Base-by-base conservation (phyloP, 129 eudicot species). In the Erigeron canadensis region DNA sequence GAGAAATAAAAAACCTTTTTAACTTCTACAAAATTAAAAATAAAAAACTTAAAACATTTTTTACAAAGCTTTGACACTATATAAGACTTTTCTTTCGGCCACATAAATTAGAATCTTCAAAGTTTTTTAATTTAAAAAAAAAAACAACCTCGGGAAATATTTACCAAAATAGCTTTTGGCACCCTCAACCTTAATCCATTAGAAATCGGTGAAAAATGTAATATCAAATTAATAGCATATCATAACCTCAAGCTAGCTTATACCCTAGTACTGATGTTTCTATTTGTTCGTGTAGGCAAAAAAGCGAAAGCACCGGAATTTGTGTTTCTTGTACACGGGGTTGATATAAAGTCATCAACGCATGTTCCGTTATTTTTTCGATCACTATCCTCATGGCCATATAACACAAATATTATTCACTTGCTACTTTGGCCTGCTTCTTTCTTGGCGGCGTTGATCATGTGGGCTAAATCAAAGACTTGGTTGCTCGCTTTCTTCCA, bases 311-410 rank as follows among this genome's bases (percentile, higher is more conserved):
- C 77, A 75, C 94, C 96, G 6, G 91, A 90, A 5, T 90, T 90
- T 64, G 96, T 90, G 82, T 90, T 90, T 69, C 91, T 90, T 28
- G 95, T 84, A 67, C 96, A 90, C 47, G 84, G 57, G 0, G 88
- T 87, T 18, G 91, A 87, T 65, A 42, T 87, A 41, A 83, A 79
- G 78, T 83, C 96, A 15, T 41, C 89, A 48, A 41, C 85, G 86
- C 95, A 87, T 67, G 81, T 67, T 72, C 89, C 91, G 34, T 83
- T 85, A 45, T 56, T 83, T 43, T 81, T 85, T 69, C 82, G 88
- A 57, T 82, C 96, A 68, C 81, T 83, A 76, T 83, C 80, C 83
- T 90, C 96, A 66, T 74, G 54, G 51, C 96, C 96, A 71, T 87
- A 79, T 73, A 8, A 75, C 40, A 77, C 70, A 5, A 90, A 65